Evolutionary conservation across 23 red algal genomes (phyloP), one percentile per base, ranked within the genome.

Genomic region (Cyanidium caldarium): DNA sequence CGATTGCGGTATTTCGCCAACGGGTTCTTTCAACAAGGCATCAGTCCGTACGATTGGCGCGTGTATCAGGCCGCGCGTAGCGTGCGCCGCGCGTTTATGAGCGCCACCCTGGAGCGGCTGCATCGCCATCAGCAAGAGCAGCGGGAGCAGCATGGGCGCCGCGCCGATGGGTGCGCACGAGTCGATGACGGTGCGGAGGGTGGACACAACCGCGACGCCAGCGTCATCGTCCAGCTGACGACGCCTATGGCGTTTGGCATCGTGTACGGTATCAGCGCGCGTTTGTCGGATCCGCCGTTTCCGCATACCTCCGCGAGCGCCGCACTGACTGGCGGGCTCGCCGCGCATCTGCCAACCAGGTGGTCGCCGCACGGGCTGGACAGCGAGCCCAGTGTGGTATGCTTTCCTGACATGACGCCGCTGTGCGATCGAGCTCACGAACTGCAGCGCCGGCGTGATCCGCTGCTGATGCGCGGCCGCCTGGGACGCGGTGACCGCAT

Each of bases 41-140:
- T 94, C 10, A 81, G 69, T 36, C 82, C 82, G 38, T 94, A 86
- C 67, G 89, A 94, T 72, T 82, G 81, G 73, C 75, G 89, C 37
- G 89, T 94, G 13, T 86, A 86, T 80, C 68, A 76, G 14, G 82
- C 78, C 16, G 78, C 81, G 42, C 72, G 43, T 10, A 76, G 46
- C 79, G 79, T 43, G 77, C 87, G 33, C 67, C 65, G 2, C 26
- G 45, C n/a, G 57, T 40, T 31, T 26, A 39, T 0, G 34, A 70
- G n/a, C 34, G 43, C 35, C 69, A 92, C 44, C 75, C 68, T 3
- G 30, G 66, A 44, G 57, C 77, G 16, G 26, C 72, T 1, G 35
- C 37, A 28, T 65, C 78, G 37, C 68, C 82, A 28, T 34, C 61
- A 28, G 5, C 72, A 20, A 43, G 34, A 35, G 57, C 33, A 70